phyloP scores from a whole-genome alignment of 441 rosid species.

The Gossypium davidsonii region DNA sequence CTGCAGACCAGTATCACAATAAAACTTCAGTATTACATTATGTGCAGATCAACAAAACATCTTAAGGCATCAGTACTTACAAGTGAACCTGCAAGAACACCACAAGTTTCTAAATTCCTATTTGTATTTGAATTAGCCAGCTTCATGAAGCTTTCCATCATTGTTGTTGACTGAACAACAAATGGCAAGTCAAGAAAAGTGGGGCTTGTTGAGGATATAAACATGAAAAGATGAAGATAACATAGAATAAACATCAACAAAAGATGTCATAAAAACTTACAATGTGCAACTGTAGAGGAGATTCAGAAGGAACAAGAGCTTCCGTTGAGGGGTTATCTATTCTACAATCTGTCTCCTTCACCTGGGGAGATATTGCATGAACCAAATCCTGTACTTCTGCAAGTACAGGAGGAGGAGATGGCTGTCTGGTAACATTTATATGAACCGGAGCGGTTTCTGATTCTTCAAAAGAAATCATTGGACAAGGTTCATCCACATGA shows the following conservation, averaged over 20 bases:
- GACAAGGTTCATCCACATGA: constrained; percentile 45
- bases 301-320: constrained; percentile 48
- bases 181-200: constrained; percentile 15
- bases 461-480: constrained; percentile 89
- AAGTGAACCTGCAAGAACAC: constrained; percentile 90
- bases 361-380: constrained; percentile 43
- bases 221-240: not conserved
- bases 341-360: constrained; percentile 35
- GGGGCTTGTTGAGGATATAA: not conserved
- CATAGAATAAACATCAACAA: constrained; percentile 7
- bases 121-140: constrained; percentile 83
- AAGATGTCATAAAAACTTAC: constrained; percentile 41
- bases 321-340: constrained; percentile 49
- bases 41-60: constrained; percentile 7
- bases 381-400: constrained; percentile 86
- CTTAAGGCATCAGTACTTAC: constrained; percentile 43
- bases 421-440: constrained; percentile 59
- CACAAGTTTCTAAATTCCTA: constrained; percentile 89
- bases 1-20: constrained; percentile 37
- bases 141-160: constrained; percentile 96
- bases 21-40: constrained; percentile 16
- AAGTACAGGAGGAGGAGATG: constrained; percentile 92
- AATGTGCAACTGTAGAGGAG: constrained; percentile 85
- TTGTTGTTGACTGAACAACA: constrained; percentile 62
- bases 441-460: constrained; percentile 37